Evolutionary conservation across 2,329 filamentous ascomycete genomes (phyloP), one percentile per base, ranked within the genome.

Genomic region (Curvularia spicifera): DNA sequence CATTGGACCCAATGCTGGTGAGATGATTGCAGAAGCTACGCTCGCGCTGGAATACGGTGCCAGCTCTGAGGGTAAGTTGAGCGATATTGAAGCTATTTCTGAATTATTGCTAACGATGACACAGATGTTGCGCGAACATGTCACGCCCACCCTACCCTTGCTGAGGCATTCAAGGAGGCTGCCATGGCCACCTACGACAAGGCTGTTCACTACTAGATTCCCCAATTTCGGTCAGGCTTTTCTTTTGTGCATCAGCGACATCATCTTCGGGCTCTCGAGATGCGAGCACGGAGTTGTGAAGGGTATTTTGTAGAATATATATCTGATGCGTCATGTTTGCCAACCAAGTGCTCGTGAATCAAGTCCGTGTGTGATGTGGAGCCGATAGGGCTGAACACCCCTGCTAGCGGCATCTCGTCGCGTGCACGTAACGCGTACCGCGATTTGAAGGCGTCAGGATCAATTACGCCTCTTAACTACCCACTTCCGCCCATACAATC

Each of bases 111-210:
- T 74, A 66, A 74, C 31, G 3, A 37, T 35, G 3, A 22, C 43
- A 3, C 51, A 75, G 76, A 78, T 60, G 71, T 78, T 64, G 76
- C 75, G 56, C 87, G 95, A 75, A 98, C 95, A 65, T 95, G 91
- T 81, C 95, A 99, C 81, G 95, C 95, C 55, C 95, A 99, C 82
- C 95, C 95, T 56, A 97, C 93, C 51, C 85, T 99, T 60, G 89
- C 94, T 24, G 95, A 99, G 84, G 95, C 95, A 44, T 98, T 99
- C 87, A 99, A 99, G 86, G 95, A 99, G 87, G 95, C 95, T 73
- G 95, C 95, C 70, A 98, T 99, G 95, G 91, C 92, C 63, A 97
- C 94, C 50, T 93, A 96, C 83, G 87, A 89, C 73, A 95, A 97
- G 84, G 89, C 95, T 67, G 97, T 99, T 78, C 95, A 99, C 84